Base-by-base conservation (phyloP, 73 alveolate genomes). In the Durusdinium trenchii region DNA sequence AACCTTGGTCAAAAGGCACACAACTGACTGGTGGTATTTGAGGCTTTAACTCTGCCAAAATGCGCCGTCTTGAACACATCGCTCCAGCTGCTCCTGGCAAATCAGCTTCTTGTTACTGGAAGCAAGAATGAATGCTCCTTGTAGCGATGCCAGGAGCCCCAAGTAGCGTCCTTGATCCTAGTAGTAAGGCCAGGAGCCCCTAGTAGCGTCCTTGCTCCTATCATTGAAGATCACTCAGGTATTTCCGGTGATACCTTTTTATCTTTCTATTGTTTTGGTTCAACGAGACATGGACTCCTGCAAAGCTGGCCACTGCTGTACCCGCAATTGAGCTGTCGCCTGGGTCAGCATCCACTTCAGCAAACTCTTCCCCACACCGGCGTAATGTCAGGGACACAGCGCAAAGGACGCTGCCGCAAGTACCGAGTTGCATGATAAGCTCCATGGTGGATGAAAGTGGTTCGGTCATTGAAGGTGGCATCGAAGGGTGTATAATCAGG, bases 291-390 rank as follows among this genome's bases (percentile, higher is more conserved):
- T 57, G 35, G 26, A 26, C 45, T 26, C 94, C 96, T 90, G 86
- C 86, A 90, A 75, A 42, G 83, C 87, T 35, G 96, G 83, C 98
- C 98, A 93, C 76, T 93, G 91, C 81, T 93, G 98, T 30, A 93
- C 98, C n/a, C 98, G 91, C 64, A 93, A 48, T 46, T 93, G 98
- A 0, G 98, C 91, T 16, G 82, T 93, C 78, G 98, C 98, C 96
- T 90, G 35, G 42, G 79, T 20, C 42, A 73, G 54, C 69, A 57
- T 16, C 69, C 52, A 71, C 42, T 57, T 23, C 32, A 57, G 69
- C 23, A 12, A 57, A 57, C 69, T 23, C 23, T 16, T 57, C 12
- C 23, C 23, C 23, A 16, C 23, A 23, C 23, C 30, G 73, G 73
- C 1, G 73, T 60, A 2, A 60, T 23, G 30, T 60, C 18, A 23